Conservation (phyloP, 805 yeast species). For the Kodamaea leandrae region DNA sequence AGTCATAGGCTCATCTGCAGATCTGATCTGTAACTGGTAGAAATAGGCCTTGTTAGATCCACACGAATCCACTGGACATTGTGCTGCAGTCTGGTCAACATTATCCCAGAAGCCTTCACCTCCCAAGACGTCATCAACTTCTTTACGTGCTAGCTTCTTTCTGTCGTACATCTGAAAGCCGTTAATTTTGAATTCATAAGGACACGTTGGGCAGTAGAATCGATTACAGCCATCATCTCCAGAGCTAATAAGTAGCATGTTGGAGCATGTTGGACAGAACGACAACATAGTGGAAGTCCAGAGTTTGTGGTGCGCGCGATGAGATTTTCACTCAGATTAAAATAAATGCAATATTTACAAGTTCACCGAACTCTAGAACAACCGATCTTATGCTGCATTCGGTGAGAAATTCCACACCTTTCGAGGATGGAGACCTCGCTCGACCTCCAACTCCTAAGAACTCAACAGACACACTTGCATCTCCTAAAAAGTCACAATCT, state of each 20-base stretch:
- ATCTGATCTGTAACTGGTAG: conserved; percentile 93
- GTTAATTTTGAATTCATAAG: conserved; percentile 86
- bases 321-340: conserved; percentile 7
- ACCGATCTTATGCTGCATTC: no score
- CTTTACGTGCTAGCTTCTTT: conserved; percentile 76
- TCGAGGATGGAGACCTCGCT: neutral
- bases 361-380: neutral
- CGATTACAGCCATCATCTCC: conserved; percentile 59
- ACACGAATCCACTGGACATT: conserved; percentile 86
- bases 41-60: conserved; percentile 90
- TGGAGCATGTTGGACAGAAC: conserved; percentile 92
- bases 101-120: conserved; percentile 99
- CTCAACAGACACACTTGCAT: conserved; percentile 4
- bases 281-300: conserved; percentile 60
- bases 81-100: conserved; percentile 91
- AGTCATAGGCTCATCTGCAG: conserved; percentile 99
- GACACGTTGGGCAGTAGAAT: conserved; percentile 90
- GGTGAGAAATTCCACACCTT: no score
- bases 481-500: conserved; percentile 1
- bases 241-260: conserved; percentile 72
- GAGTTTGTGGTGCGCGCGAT: conserved; percentile 1
- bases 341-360: neutral
- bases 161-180: conserved; percentile 86
- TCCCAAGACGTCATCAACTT: conserved; percentile 94
- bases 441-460: conserved; percentile 4